A percentile compares a stretch with the other conserved stretches of the same genome.
Conservation (phyloP, 768 basidiomycete genomes). For the Tricholoma matsutake region DNA sequence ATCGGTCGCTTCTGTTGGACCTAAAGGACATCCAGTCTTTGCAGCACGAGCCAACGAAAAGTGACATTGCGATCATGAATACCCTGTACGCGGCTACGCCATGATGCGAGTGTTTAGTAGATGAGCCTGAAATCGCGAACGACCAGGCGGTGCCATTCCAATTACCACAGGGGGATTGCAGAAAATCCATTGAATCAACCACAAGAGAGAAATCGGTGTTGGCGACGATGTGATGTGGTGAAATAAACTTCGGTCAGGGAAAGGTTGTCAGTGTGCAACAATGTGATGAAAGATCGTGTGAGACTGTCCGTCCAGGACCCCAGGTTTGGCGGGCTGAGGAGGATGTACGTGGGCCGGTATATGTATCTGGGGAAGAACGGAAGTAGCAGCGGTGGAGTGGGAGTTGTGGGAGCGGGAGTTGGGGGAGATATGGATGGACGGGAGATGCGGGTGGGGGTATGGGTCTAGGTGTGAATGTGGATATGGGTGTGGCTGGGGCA, state of each 20-base stretch:
- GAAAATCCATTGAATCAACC: too few relatives aligned
- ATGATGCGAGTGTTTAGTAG: neutral
- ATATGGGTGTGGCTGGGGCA: slow-evolving; percentile 8
- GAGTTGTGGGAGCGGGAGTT: neutral
- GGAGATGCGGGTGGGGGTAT: neutral
- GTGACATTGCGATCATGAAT: neutral
- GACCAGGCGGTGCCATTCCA: neutral
- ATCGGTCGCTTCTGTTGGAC: neutral
- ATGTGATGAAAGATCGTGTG: too few relatives aligned
- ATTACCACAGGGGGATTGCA: too few relatives aligned
- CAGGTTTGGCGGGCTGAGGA: slow-evolving; percentile 31
- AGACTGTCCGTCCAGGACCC: too few relatives aligned
- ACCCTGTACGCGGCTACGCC: neutral
- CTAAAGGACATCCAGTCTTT: neutral
- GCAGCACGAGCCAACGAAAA: neutral
- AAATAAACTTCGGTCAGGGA: too few relatives aligned
- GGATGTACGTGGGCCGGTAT: neutral
- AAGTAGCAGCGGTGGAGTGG: neutral
- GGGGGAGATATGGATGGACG: neutral
- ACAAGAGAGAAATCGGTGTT: too few relatives aligned
- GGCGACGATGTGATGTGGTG: too few relatives aligned
- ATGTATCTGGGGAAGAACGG: neutral
- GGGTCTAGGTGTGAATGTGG: neutral
- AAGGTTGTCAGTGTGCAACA: too few relatives aligned
- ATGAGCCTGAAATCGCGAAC: neutral